phyloP scores from a whole-genome alignment of 768 basidiomycete species.

The Suillus fuscotomentosus region DNA sequence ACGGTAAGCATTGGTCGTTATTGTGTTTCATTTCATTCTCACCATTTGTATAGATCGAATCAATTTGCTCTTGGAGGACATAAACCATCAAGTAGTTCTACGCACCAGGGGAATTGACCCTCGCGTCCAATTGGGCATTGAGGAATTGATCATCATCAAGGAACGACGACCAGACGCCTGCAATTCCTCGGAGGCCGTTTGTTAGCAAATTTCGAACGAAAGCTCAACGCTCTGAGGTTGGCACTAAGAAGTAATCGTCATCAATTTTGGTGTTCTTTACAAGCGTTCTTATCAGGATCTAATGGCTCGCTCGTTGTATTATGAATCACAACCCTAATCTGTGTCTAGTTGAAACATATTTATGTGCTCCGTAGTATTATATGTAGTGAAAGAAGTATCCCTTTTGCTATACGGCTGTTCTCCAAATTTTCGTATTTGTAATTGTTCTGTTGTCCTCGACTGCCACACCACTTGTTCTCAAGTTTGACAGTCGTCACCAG shows the following conservation, averaged over 20 bases:
- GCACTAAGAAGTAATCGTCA: slow-evolving; percentile 27
- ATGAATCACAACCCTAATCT: too few species aligned
- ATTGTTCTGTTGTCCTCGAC: too few species aligned
- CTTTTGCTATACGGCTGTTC: too few species aligned
- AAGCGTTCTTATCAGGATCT: background rate
- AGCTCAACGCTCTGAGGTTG: slow-evolving; percentile 34
- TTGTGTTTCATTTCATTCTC: background rate
- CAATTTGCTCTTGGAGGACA: slow-evolving; percentile 20
- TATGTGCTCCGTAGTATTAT: too few species aligned
- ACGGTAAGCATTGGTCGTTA: slow-evolving; percentile 16
- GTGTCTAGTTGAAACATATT: too few species aligned
- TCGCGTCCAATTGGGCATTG: slow-evolving; percentile 28
- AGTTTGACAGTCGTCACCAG: too few species aligned
- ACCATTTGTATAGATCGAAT: slow-evolving; percentile 25
- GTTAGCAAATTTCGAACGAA: slow-evolving; percentile 7
- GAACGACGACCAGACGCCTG: background rate
- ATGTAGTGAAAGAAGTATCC: too few species aligned
- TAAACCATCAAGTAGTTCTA: slow-evolving; percentile 29
- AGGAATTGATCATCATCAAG: too few species aligned
- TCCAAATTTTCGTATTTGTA: too few species aligned
- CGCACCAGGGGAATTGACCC: slow-evolving; percentile 24
- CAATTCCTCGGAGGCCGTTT: slow-evolving; percentile 8
- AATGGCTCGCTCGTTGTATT: too few species aligned
- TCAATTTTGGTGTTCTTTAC: background rate
- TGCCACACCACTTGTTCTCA: too few species aligned